Base-by-base conservation (phyloP, 148 eudicot genomes). In the Mesembryanthemum crystallinum region DNA sequence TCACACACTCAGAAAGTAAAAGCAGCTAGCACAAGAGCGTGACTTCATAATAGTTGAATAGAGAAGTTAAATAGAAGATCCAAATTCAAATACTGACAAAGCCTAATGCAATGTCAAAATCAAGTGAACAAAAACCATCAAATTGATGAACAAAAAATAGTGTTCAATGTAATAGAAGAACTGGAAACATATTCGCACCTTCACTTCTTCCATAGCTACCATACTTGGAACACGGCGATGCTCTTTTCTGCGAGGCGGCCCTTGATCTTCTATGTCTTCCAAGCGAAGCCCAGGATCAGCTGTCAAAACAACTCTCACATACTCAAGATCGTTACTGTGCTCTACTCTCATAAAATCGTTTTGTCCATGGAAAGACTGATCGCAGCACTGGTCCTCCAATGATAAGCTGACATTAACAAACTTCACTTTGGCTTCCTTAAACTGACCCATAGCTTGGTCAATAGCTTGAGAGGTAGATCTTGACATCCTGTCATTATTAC, bases 191-290 rank as follows among this genome's bases (percentile, higher is more conserved):
- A 27, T 64, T 62, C 81, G 67, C 76, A 95, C 98, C 97, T 92
- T 95, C 35, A 95, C 98, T 90, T 95, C 98, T 83, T 95, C 98
- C 73, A 95, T 92, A 82, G 98, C 98, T 78, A 92, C 79, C 61
- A 91, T 92, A 83, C 98, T 95, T 51, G 98, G 98, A 79, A 95
- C 96, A 78, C 98, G 96, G 23, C 98, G 96, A 67, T 95, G 98
- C 91, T 92, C 96, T 82, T 88, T 95, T 82, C 90, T 83, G 30
- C 91, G 86, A 25, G 94, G 88, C 33, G 91, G 94, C 49, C 79
- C 92, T 82, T 87, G 96, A 84, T 90, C 96, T 74, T 90, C 91
- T 71, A 92, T 82, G 76, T 95, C 98, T 74, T 92, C 96, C 87
- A 95, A 85, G 79, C 86, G 81, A 78, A 92, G 92, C 66, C 92